phyloP scores from a whole-genome alignment of 73 alveolate species.

The Symbiodinium pilosum region DNA sequence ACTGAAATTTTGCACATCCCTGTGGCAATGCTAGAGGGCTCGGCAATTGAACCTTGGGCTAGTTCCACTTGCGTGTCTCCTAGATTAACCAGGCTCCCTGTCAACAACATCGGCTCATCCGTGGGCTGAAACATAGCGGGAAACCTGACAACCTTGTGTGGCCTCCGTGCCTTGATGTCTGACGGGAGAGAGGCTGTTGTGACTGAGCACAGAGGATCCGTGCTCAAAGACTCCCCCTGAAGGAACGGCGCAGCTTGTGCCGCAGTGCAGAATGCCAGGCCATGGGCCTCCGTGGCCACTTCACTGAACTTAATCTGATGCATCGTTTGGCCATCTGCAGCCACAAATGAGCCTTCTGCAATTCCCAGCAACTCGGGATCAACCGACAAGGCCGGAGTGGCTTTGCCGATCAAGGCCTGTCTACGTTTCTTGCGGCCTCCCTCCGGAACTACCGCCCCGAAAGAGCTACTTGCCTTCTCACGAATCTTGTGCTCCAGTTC shows the following conservation, averaged over 20 bases:
- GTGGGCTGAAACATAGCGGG: not conserved
- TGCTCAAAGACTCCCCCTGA: not conserved
- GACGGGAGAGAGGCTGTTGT: not conserved
- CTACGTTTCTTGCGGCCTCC: not conserved
- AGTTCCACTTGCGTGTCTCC: not conserved
- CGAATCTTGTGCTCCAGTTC: not conserved
- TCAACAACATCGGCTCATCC: not conserved
- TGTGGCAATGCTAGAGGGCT: not conserved
- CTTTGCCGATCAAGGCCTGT: not conserved
- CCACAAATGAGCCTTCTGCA: not conserved
- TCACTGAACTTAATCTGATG: not conserved
- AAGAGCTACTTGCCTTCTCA: not conserved
- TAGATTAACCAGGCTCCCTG: not conserved
- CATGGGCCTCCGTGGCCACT: not conserved
- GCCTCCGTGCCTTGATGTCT: not conserved
- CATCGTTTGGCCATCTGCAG: not conserved
- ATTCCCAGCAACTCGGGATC: not conserved
- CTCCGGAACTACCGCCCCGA: not conserved
- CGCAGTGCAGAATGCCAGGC: not conserved
- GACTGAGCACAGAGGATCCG: not conserved
- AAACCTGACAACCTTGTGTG: not conserved
- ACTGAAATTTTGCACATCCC: not conserved
- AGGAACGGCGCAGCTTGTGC: not conserved
- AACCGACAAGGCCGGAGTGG: not conserved
- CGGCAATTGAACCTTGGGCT: not conserved